A percentile compares a stretch with the other conserved stretches of the same genome.
These are phyloP conservation scores for Adansonia digitata DNA, from an alignment of 345 rosid species.

Conservation along the genomic window DNA sequence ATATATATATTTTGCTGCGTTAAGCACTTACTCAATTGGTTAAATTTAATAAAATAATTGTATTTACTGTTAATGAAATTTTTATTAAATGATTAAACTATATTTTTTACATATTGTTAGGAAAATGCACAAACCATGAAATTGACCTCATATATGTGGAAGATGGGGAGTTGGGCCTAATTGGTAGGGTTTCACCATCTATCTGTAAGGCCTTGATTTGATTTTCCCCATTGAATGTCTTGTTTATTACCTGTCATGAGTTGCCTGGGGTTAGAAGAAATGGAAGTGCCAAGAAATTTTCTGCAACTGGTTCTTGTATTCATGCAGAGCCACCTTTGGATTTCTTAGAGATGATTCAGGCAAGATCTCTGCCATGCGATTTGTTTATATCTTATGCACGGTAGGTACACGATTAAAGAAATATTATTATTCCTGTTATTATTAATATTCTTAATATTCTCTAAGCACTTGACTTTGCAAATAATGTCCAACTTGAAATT, in stretches of 20 bases:
- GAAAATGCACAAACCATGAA: neutral
- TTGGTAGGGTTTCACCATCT: neutral
- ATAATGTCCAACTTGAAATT: conserved; percentile 1
- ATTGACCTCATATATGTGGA: neutral
- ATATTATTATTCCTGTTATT: neutral
- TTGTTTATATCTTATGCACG: conserved; percentile 71
- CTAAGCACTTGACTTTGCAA: neutral
- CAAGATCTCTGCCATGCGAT: conserved; percentile 79
- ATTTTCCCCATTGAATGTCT: neutral
- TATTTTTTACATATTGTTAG: too few relatives aligned
- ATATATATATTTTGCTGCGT: too few relatives aligned
- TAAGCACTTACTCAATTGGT: too few relatives aligned
- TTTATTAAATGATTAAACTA: too few relatives aligned
- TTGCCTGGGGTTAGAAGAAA: neutral
- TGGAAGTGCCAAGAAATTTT: neutral
- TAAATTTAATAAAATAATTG: too few relatives aligned
- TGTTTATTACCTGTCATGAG: neutral
- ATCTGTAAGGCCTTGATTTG: neutral
- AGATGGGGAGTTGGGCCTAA: neutral
- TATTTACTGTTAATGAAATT: too few relatives aligned
- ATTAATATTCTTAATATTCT: neutral
- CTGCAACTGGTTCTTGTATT: conserved; percentile 16
- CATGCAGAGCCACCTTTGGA: conserved; percentile 76
- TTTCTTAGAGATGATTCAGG: conserved; percentile 85
- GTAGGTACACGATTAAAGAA: conserved; percentile 28